These are phyloP conservation scores for Phytophthora citricola DNA, from an alignment of 352 stramenopile genomes.

Conservation along the genomic window DNA sequence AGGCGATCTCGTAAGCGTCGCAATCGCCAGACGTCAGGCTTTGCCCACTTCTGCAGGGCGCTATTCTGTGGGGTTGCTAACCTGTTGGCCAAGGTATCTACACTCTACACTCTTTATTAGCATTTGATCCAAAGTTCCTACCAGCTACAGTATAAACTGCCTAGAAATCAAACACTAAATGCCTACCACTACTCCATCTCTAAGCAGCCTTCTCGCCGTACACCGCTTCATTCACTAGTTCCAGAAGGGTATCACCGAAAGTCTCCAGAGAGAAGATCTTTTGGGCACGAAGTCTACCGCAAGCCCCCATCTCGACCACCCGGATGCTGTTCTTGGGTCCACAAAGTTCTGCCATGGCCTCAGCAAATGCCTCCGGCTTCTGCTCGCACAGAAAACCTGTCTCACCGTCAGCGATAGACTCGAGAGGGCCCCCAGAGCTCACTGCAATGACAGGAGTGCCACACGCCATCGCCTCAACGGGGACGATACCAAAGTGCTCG, in stretches of 20 bases:
- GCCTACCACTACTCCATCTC: constrained; percentile 2
- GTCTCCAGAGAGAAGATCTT: constrained; percentile 78
- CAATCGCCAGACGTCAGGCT: constrained; percentile 11
- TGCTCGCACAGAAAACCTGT: constrained; percentile 86
- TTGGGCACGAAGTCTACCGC: constrained; percentile 57
- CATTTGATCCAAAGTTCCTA: constrained; percentile 28
- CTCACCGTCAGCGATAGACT: constrained; percentile 93
- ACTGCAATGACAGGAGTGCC: constrained; percentile 95
- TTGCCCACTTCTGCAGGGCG: constrained; percentile 29
- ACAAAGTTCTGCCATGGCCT: constrained; percentile 69
- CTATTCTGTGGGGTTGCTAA: constrained; percentile 36
- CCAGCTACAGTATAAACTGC: constrained; percentile 33
- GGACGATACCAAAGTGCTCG: constrained; percentile 99
- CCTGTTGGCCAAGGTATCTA: constrained; percentile 14
- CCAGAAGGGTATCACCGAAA: constrained; percentile 70
- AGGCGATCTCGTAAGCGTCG: constrained; percentile 27
- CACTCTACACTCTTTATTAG: constrained; percentile 23
- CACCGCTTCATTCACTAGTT: constrained; percentile 49
- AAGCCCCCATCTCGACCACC: constrained; percentile 56
- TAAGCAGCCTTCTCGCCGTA: constrained; percentile 41
- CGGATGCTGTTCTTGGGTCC: constrained; percentile 31
- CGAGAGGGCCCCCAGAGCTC: constrained; percentile 94
- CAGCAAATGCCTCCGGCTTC: constrained; percentile 62
- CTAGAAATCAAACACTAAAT: constrained; percentile 12
- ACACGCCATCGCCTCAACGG: constrained; percentile 97